Percentiles rank a stretch among this genome's conserved stretches.
These are phyloP conservation scores for Rachicladosporium sp. DNA, from an alignment of 2,329 filamentous ascomycete species.

Conservation along the genomic window DNA sequence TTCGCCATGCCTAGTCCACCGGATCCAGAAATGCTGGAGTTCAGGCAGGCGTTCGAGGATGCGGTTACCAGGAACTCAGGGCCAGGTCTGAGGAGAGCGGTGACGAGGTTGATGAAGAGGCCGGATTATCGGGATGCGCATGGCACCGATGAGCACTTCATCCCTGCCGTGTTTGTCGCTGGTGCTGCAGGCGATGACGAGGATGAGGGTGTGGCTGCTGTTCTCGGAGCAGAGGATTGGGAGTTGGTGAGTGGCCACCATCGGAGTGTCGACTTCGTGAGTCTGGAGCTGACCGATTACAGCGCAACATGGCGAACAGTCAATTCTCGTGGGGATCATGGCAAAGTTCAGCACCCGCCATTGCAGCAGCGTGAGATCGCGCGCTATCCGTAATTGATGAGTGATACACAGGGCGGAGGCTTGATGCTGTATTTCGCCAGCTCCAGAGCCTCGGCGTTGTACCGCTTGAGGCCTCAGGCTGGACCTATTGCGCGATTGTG, in stretches of 20 bases:
- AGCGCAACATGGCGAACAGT: no score
- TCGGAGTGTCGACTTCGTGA: no score
- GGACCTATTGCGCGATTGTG: no score
- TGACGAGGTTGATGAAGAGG: conserved; percentile 56
- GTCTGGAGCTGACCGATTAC: no score
- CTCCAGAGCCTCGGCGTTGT: no score
- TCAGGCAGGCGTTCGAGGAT: conserved; percentile 53
- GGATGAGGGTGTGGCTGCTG: conserved; percentile 23
- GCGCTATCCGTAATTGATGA: no score
- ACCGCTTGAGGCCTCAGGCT: no score
- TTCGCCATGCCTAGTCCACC: conserved; percentile 49
- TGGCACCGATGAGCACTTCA: conserved; percentile 59
- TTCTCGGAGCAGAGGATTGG: conserved; percentile 49
- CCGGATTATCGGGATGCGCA: conserved; percentile 54
- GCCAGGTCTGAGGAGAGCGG: conserved; percentile 40
- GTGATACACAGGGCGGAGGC: no score
- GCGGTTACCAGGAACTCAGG: conserved; percentile 43
- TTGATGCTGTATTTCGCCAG: no score
- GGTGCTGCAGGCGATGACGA: conserved; percentile 40
- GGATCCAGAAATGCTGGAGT: conserved; percentile 50
- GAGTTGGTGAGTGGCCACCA: conserved; percentile 42
- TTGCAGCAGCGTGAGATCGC: no score
- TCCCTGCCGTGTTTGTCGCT: conserved; percentile 51
- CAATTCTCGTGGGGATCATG: no score
- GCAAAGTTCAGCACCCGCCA: no score